Evolutionary conservation across 345 rosid genomes (phyloP).

Genomic region (Murraya paniculata): DNA sequence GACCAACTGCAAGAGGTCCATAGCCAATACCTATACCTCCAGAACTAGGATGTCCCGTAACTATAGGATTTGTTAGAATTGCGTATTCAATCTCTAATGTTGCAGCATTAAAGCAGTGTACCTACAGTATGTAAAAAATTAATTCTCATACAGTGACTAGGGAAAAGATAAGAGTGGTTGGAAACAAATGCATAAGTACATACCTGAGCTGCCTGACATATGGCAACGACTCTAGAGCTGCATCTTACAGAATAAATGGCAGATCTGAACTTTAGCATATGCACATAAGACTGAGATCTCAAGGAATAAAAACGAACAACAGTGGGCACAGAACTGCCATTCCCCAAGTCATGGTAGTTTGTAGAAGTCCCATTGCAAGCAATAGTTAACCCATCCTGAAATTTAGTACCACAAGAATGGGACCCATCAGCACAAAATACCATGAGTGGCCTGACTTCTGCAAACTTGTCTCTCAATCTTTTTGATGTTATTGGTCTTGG

Average conservation of each 20-base stretch:
- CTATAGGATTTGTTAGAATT: conserved; percentile 66
- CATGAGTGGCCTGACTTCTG: conserved; percentile 64
- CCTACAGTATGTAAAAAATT: conserved; percentile 47
- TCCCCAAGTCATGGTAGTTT: conserved; percentile 42
- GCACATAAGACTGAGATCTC: conserved; percentile 75
- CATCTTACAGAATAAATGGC: conserved; percentile 75
- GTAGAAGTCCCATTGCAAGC: conserved; percentile 32
- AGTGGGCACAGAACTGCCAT: conserved; percentile 43
- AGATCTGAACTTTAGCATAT: conserved; percentile 70
- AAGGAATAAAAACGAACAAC: conserved; percentile 71
- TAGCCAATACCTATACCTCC: conserved; percentile 74
- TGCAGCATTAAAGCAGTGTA: conserved; percentile 71
- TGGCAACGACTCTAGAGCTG: conserved; percentile 87
- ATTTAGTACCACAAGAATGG: conserved; percentile 36
- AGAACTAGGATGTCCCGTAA: conserved; percentile 35
- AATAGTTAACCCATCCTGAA: conserved; percentile 40
- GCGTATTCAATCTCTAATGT: conserved; percentile 61
- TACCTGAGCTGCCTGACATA: conserved; percentile 81
- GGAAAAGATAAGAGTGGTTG: neutral
- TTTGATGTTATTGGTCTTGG: conserved; percentile 50
- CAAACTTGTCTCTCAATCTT: conserved; percentile 46
- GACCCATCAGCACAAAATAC: conserved; percentile 63
- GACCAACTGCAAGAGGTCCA: conserved; percentile 95
- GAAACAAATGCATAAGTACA: neutral
- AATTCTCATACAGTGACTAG: conserved; percentile 8